Evolutionary conservation across 257 asterid species (phyloP).

Genomic region (Solanum sitiens): DNA sequence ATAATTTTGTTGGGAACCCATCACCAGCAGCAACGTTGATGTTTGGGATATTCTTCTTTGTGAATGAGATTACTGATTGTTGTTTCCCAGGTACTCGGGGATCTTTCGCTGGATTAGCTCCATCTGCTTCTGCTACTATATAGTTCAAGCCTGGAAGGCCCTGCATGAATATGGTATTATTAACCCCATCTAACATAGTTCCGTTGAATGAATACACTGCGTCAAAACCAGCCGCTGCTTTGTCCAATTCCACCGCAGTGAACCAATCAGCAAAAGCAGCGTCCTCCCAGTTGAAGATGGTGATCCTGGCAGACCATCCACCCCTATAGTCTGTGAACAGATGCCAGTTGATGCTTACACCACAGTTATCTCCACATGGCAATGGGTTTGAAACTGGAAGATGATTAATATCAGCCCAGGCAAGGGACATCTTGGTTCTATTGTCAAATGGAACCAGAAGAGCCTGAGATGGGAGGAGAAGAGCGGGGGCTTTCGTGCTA

Average conservation of each 20-base stretch:
- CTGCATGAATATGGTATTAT: conserved; percentile 80
- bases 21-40: conserved; percentile 56
- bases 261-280: conserved; percentile 70
- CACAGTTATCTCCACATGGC: conserved; percentile 84
- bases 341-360: conserved; percentile 91
- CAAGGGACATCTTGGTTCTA: conserved; percentile 36
- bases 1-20: conserved; percentile 80
- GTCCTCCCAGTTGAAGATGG: conserved; percentile 88
- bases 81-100: conserved; percentile 80
- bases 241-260: conserved; percentile 55
- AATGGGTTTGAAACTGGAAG: conserved; percentile 53
- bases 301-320: conserved; percentile 90
- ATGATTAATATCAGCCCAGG: conserved; percentile 77
- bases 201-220: conserved; percentile 82
- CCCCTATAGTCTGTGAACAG: conserved; percentile 62
- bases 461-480: conserved; percentile 79
- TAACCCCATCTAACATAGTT: conserved; percentile 29
- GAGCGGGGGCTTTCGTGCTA: conserved; percentile 46
- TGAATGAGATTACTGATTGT: conserved; percentile 86
- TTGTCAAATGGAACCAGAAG: conserved; percentile 72
- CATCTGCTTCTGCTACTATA: conserved; percentile 63
- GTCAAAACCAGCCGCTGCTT: conserved; percentile 59
- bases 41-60: conserved; percentile 61
- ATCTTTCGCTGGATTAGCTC: conserved; percentile 35
- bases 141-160: conserved; percentile 70